Conservation (phyloP, 805 yeast genomes). For the Candida pseudofarinosa region DNA sequence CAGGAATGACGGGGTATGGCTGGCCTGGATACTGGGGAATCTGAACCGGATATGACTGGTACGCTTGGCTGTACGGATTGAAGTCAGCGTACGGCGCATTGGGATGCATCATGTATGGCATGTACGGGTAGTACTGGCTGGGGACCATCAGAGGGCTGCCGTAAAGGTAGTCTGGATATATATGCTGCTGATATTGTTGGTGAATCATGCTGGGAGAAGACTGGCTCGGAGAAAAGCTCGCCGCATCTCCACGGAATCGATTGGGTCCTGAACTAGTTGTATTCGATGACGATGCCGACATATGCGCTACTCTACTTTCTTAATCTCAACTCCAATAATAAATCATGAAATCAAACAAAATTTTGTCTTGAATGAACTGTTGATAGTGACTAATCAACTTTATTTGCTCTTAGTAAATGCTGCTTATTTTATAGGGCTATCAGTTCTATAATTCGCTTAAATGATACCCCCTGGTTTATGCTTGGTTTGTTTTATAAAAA, state of each 20-base stretch:
- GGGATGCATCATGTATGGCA: constrained; percentile 9
- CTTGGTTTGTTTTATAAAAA: background rate
- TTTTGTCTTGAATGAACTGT: background rate
- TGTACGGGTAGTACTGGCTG: constrained; percentile 10
- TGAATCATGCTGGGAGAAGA: constrained; percentile 11
- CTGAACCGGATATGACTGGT: constrained; percentile 1
- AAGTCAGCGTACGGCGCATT: constrained; percentile 2
- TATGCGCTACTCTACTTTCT: constrained; percentile 5
- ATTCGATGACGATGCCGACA: constrained; percentile 21
- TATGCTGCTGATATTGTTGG: constrained; percentile 11
- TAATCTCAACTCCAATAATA: constrained; percentile 1
- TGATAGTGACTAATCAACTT: constrained; percentile 1
- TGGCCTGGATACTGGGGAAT: constrained; percentile 3
- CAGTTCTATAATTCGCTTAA: background rate
- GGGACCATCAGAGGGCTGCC: constrained; percentile 11
- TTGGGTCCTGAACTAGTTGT: constrained; percentile 26
- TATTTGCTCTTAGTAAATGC: background rate
- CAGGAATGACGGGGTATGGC: constrained; percentile 2
- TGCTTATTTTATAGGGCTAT: background rate
- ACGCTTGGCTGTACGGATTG: constrained; percentile 3
- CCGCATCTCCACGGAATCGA: constrained; percentile 38
- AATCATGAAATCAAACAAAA: constrained; percentile 4
- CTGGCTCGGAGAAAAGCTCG: constrained; percentile 31
- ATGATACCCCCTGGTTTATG: background rate
- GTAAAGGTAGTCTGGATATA: constrained; percentile 13